A percentile compares a stretch with the other conserved stretches of the same genome.
Evolutionary conservation across 2,329 filamentous ascomycete genomes (phyloP).

Genomic region (Endoconidiophora polonica): DNA sequence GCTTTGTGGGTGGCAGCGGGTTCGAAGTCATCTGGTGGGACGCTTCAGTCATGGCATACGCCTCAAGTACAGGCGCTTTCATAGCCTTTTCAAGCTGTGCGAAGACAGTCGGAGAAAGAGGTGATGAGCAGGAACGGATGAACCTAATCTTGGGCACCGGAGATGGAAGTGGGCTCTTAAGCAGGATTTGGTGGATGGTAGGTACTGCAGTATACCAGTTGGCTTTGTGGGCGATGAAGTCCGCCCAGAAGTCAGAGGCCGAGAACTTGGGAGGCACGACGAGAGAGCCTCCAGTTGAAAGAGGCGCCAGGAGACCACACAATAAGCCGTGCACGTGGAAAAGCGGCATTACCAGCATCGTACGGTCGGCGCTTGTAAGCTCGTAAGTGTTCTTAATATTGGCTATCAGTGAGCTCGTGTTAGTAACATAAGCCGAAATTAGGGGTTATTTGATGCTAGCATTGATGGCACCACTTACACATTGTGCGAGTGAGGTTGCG

Average conservation of each 20-base stretch:
- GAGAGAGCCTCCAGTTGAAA: constrained; percentile 61
- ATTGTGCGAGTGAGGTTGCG: constrained; percentile 68
- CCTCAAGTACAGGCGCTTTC: constrained; percentile 67
- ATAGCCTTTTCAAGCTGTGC: constrained; percentile 61
- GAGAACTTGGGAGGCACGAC: constrained; percentile 68
- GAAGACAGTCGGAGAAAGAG: constrained; percentile 66
- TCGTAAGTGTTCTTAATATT: constrained; percentile 69
- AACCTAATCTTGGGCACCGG: constrained; percentile 63
- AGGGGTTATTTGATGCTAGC: too few species aligned
- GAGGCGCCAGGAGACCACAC: constrained; percentile 62
- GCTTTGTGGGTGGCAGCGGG: constrained; percentile 51
- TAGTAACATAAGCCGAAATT: background rate
- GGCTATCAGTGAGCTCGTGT: constrained; percentile 22
- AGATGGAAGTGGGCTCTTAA: constrained; percentile 52
- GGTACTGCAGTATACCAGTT: constrained; percentile 93
- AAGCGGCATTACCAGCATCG: constrained; percentile 76
- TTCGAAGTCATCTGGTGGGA: constrained; percentile 74
- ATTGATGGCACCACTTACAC: constrained; percentile 30
- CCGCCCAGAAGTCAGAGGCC: constrained; percentile 64
- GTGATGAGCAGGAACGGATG: constrained; percentile 65
- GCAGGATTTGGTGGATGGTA: constrained; percentile 77
- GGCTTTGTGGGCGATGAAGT: constrained; percentile 56
- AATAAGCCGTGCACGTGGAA: constrained; percentile 86
- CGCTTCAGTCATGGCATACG: constrained; percentile 86
- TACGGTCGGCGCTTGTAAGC: constrained; percentile 53